A percentile compares a stretch with the other conserved stretches of the same genome.
phyloP scores from a whole-genome alignment of 2,329 filamentous ascomycete species.

The Aureobasidium sp. region DNA sequence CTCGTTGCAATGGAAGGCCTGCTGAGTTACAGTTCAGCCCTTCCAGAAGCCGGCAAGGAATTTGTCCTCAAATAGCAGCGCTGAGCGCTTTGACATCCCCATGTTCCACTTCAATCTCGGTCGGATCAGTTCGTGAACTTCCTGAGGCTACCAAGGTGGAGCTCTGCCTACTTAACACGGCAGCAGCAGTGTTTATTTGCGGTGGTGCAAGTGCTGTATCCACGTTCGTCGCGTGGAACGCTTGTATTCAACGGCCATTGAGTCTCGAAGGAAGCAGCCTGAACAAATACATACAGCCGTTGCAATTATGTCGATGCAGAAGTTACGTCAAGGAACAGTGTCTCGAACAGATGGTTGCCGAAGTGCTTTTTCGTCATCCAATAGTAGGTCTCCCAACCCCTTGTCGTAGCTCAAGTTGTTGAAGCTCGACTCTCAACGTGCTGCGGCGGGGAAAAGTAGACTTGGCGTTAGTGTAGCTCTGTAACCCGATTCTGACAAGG shows the following conservation, averaged over 20 bases:
- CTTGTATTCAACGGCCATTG: background rate
- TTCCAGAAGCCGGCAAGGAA: slow-evolving; percentile 6
- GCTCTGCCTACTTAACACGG: background rate
- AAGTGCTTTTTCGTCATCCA: slow-evolving; percentile 9
- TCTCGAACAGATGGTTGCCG: slow-evolving; percentile 3
- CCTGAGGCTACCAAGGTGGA: slow-evolving; percentile 5
- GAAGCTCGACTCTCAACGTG: slow-evolving; percentile 6
- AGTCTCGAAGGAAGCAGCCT: background rate
- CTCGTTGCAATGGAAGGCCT: background rate
- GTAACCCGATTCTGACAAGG: slow-evolving; percentile 9
- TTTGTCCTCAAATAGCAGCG: background rate
- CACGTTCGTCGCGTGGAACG: background rate
- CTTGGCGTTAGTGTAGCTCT: slow-evolving; percentile 8
- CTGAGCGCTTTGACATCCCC: slow-evolving; percentile 9
- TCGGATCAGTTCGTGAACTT: slow-evolving; percentile 9
- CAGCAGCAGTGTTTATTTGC: slow-evolving; percentile 6
- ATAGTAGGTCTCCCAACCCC: background rate
- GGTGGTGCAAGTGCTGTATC: background rate
- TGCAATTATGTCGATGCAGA: background rate
- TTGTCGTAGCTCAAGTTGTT: slow-evolving; percentile 2
- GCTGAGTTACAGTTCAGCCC: slow-evolving; percentile 1
- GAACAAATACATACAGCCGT: slow-evolving; percentile 1
- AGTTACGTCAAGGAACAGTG: background rate
- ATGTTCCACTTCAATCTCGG: slow-evolving; percentile 11
- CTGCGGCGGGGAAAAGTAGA: slow-evolving; percentile 1